These are phyloP conservation scores for Plasmodium gallinaceum DNA, from an alignment of 169 alveolate species.

Conservation along the genomic window DNA sequence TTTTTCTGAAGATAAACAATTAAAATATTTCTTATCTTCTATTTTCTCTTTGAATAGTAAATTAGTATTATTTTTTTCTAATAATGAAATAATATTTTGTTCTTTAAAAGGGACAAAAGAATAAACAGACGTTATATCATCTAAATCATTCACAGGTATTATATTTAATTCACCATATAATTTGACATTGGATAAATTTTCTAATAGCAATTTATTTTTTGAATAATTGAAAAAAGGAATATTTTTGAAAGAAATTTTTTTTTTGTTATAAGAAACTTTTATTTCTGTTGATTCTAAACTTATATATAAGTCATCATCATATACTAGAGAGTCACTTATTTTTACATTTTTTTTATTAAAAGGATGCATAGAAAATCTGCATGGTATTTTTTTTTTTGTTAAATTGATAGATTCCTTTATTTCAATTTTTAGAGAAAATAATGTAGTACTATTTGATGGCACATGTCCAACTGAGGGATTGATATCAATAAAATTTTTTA, in stretches of 20 bases:
- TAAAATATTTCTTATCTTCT: background rate
- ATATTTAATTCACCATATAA: constrained; percentile 39
- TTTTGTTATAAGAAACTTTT: constrained; percentile 59
- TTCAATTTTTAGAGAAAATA: constrained; percentile 26
- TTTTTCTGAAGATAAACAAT: background rate
- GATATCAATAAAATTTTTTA: constrained; percentile 31
- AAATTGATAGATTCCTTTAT: constrained; percentile 52
- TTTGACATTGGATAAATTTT: constrained; percentile 54
- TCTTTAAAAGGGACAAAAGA: constrained; percentile 49
- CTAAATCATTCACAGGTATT: constrained; percentile 30
- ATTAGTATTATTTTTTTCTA: background rate
- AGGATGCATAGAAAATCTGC: constrained; percentile 34
- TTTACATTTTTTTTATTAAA: constrained; percentile 30
- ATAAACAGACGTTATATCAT: constrained; percentile 69
- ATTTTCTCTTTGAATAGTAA: background rate
- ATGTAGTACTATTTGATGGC: constrained; percentile 47
- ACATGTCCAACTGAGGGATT: constrained; percentile 39
- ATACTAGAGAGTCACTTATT: constrained; percentile 14
- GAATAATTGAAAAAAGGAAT: constrained; percentile 69
- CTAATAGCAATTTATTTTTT: constrained; percentile 31
- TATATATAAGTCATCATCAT: constrained; percentile 51
- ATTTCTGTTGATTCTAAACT: constrained; percentile 68
- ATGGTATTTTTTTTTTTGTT: constrained; percentile 32
- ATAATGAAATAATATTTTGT: constrained; percentile 22
- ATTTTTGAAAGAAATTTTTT: constrained; percentile 65